Evolutionary conservation across 2,329 filamentous ascomycete genomes (phyloP), one percentile per base, ranked within the genome.

Genomic region (Calonectria crousiana): DNA sequence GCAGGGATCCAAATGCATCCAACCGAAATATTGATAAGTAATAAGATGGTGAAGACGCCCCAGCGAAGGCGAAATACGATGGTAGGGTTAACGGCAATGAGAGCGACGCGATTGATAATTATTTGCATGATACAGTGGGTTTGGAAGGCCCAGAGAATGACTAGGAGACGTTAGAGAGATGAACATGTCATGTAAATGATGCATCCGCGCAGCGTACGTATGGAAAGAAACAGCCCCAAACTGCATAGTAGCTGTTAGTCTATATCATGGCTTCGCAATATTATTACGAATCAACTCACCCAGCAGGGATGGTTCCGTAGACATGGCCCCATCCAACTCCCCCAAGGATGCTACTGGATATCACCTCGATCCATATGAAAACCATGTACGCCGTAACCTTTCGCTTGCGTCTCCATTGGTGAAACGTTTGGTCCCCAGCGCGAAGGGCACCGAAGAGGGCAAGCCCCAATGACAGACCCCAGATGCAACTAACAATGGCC

Each of bases 1-100:
- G 87, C 84, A 0, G 88, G 88, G 36, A 90, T 86, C 88, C 88
- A 90, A 60, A 90, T 87, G 58, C 83, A 85, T 72, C 87, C 88
- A 11, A 90, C 88, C 0, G 86, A 85, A 62, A 90, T 84, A 69
- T 90, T 90, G 75, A 90, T 85, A 3, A 81, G 56, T 6, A 83
- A 85, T 49, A 89, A 85, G 28, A 88, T 41, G 20, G 78, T 38
- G 10, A 88, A 83, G 14, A 86, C 84, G 1, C 82, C 82, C 85
- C 86, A 88, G 76, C 89, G 89, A 32, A 90, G 76, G 18, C 80
- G 81, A 2, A 75, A 71, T 4, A 85, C 83, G 8, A 84, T 84
- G 1, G 74, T 80, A 5, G 81, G 83, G 60, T 86, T 82, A 20
- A 85, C 82, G 28, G 87, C 84, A 52, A 89, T 84, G 36, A 89